Base-by-base conservation (phyloP, 1,139 yeast genomes). In the Yamadazyma diospyri region DNA sequence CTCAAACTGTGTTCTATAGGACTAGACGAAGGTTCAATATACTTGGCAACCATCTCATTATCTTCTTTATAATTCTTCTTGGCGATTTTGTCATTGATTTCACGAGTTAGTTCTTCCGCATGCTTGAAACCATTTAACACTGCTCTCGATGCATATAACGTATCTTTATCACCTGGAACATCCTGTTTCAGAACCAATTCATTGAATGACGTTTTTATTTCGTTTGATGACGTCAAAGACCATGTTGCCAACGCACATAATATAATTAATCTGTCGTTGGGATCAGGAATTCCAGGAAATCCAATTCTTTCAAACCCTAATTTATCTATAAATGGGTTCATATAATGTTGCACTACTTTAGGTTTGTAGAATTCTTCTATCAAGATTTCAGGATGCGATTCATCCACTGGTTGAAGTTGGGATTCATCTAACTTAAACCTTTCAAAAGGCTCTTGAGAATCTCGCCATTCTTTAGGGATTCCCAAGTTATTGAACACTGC, bases 381-480 rank as follows among this genome's bases (percentile, higher is more conserved):
- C 12, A 66, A 49, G 8, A 64, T 51, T n/a, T 69, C 73, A 0
- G 69, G 62, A 20, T 38, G 36, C 4, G 27, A 14, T 14, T 37
- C 37, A 25, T 42, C 47, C 3, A 50, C 48, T 1, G 48, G 46
- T 5, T 31, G 34, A 3, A 32, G 28, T 5, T 45, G 47, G 2
- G 30, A 39, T 18, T 48, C 47, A 11, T 51, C 41, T 21, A 37
- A 27, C 7, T 20, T 25, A n/a, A 33, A 20, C 27, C 35, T 42
- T 25, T 36, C 33, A 33, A 33, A 46, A 2, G 33, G 30, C 28
- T 50, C 46, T 13, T 30, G 39, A 12, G 42, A 37, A 39, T 57
- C 57, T 43, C 63, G 57, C 78, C 78, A 72, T 51, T 72, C 76
- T 25, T 40, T 45, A 1, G 78, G 77, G 20, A 69, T 50, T 0